A percentile compares a stretch with the other conserved stretches of the same genome.
phyloP scores from a whole-genome alignment of 192 early-diverging fungal species.

The Linnemannia exigua region DNA sequence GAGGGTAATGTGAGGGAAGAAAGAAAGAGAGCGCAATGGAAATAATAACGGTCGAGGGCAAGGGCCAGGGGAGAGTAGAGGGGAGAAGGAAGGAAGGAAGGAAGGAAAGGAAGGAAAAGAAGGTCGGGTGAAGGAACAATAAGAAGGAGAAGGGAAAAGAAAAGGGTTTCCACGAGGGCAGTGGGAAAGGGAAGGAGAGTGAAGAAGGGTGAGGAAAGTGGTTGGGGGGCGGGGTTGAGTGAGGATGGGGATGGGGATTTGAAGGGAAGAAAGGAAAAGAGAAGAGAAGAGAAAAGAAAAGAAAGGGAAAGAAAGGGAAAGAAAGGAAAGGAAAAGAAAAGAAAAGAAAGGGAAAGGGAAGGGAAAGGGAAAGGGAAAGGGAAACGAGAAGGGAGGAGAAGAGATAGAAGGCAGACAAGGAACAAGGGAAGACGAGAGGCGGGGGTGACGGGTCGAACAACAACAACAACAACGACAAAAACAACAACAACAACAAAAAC shows the following conservation, averaged over 20 bases:
- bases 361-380: not conserved
- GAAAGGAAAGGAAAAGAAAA: not conserved
- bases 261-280: constrained; percentile 6
- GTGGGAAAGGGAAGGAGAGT: not conserved
- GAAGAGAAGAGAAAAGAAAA: not conserved
- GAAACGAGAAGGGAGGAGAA: constrained; percentile 7
- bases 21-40: not conserved
- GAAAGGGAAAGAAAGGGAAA: not conserved
- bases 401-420: not conserved
- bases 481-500: not conserved
- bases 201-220: not conserved
- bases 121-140: not conserved
- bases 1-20: not conserved
- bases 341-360: not conserved
- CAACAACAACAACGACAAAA: no score
- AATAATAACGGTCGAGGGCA: not conserved
- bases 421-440: no score
- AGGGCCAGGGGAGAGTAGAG: not conserved
- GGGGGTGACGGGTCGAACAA: no score
- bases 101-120: not conserved
- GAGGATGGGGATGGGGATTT: not conserved
- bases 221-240: not conserved
- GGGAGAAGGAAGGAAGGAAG: not conserved
- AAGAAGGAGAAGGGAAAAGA: not conserved
- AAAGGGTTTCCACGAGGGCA: not conserved